A percentile compares a stretch with the other conserved stretches of the same genome.
Conservation (phyloP, 2,329 filamentous ascomycete genomes). For the Cercospora janseana region DNA sequence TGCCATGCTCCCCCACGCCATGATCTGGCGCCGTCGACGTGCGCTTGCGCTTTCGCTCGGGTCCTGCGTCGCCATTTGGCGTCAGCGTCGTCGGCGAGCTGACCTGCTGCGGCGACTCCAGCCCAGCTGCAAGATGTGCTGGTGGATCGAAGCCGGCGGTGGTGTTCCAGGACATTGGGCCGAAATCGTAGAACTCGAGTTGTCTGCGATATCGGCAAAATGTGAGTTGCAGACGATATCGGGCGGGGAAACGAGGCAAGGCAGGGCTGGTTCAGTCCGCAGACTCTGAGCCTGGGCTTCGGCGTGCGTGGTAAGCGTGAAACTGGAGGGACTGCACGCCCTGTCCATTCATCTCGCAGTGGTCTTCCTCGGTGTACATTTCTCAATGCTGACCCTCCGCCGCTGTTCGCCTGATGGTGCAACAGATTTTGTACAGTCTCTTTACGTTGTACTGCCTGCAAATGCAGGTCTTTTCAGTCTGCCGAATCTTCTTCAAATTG, state of each 20-base stretch:
- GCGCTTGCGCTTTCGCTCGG: conserved; percentile 27
- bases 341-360: too few relatives aligned
- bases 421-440: too few relatives aligned
- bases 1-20: conserved; percentile 19
- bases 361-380: too few relatives aligned
- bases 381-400: too few relatives aligned
- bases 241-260: conserved; percentile 14
- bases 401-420: too few relatives aligned
- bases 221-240: conserved; percentile 11
- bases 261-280: not conserved
- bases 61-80: conserved; percentile 13
- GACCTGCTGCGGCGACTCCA: conserved; percentile 23
- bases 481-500: too few relatives aligned
- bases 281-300: not conserved
- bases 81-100: conserved; percentile 20
- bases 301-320: conserved; percentile 6
- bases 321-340: conserved; percentile 4
- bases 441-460: too few relatives aligned
- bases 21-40: conserved; percentile 19
- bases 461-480: too few relatives aligned
- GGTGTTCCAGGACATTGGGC: conserved; percentile 30
- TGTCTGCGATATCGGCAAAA: conserved; percentile 8
- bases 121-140: conserved; percentile 8
- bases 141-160: conserved; percentile 29
- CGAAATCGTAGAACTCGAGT: conserved; percentile 9